Evolutionary conservation across 2,329 filamentous ascomycete species (phyloP).

Genomic region (Tolypocladium paradoxum): DNA sequence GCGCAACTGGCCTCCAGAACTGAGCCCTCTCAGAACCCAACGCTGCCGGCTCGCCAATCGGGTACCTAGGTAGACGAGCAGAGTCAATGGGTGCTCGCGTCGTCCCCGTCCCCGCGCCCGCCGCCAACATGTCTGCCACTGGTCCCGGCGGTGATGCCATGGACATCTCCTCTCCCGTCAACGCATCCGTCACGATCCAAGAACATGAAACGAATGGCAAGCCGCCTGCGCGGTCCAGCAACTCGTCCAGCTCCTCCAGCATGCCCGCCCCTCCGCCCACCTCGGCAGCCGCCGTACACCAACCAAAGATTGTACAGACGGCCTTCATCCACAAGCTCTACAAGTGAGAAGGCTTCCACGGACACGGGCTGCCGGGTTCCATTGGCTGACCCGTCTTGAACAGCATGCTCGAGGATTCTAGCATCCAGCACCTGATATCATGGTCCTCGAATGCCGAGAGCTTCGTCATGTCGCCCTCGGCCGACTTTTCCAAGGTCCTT

Average conservation of each 20-base stretch:
- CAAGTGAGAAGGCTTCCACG: constrained; percentile 52
- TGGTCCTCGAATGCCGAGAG: constrained; percentile 93
- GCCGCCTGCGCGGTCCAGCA: constrained; percentile 23
- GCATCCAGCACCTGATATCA: constrained; percentile 89
- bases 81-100: constrained; percentile 32
- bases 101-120: constrained; percentile 45
- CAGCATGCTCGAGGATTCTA: constrained; percentile 93
- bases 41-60: constrained; percentile 23
- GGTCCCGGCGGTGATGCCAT: constrained; percentile 50
- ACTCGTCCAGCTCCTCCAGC: constrained; percentile 20
- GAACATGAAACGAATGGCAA: constrained; percentile 29
- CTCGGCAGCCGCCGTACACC: constrained; percentile 69
- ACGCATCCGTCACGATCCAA: constrained; percentile 31
- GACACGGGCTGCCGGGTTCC: too few species aligned
- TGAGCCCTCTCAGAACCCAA: constrained; percentile 30
- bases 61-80: not conserved
- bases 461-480: constrained; percentile 96
- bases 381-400: constrained; percentile 2
- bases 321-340: constrained; percentile 99
- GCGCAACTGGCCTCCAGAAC: constrained; percentile 42
- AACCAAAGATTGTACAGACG: constrained; percentile 95
- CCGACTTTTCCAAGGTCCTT: constrained; percentile 95
- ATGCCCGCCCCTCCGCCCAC: constrained; percentile 42
- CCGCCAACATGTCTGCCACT: constrained; percentile 48
- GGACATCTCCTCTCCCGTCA: constrained; percentile 47